Conservation (phyloP, 345 rosid genomes). For the Acer yangbiense region DNA sequence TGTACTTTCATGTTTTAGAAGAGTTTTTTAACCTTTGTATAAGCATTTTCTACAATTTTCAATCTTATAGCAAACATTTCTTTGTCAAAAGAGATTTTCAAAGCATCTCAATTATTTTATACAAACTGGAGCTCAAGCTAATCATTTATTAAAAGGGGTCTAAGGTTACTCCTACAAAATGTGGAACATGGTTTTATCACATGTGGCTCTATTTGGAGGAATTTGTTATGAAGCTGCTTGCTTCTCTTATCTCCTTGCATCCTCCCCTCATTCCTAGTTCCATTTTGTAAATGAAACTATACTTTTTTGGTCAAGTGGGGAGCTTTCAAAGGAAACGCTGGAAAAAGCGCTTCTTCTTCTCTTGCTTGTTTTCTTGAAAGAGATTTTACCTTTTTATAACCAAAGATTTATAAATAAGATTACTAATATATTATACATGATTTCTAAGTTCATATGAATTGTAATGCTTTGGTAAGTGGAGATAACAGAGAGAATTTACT, state of each 20-base stretch:
- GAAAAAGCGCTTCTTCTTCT: neutral
- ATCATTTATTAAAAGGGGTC: neutral
- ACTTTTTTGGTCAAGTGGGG: neutral
- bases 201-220: neutral
- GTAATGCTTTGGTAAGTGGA: neutral
- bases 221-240: neutral
- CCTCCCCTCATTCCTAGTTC: neutral
- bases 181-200: neutral
- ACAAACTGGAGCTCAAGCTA: neutral
- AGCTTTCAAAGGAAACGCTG: neutral
- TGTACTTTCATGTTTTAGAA: neutral
- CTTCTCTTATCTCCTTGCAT: neutral
- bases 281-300: slow-evolving; percentile 5
- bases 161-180: neutral
- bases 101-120: neutral
- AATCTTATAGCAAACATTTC: neutral
- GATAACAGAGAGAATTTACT: neutral
- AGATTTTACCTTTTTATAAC: neutral
- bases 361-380: neutral
- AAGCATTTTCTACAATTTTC: neutral
- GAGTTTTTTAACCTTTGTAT: slow-evolving; percentile 3
- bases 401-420: too few relatives aligned
- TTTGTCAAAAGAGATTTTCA: neutral
- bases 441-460: neutral
- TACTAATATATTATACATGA: neutral